A percentile compares a stretch with the other conserved stretches of the same genome.
Conservation (phyloP, 2,329 filamentous ascomycete species). For the Helminthosporium solani region DNA sequence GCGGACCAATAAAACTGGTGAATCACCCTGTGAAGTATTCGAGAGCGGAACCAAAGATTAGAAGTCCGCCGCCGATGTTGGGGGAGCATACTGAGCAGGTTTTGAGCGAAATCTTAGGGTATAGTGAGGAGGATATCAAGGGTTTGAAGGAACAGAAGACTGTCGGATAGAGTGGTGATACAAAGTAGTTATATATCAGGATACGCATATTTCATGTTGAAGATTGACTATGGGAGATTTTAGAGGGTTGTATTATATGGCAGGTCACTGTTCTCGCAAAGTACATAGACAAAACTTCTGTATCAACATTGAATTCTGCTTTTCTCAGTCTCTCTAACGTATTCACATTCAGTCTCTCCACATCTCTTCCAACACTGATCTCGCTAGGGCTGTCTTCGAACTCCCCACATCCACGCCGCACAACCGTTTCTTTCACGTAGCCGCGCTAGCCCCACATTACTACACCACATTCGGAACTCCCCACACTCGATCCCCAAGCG, state of each 20-base stretch:
- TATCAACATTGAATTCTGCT: too few species aligned
- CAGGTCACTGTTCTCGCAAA: too few species aligned
- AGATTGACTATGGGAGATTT: too few species aligned
- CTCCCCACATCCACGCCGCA: neutral
- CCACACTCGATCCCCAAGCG: slow-evolving; percentile 11
- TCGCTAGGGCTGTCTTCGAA: neutral
- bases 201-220: neutral
- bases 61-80: slow-evolving; percentile 78
- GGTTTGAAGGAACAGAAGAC: slow-evolving; percentile 21
- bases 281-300: too few species aligned
- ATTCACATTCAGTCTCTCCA: too few species aligned
- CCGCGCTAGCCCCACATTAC: slow-evolving; percentile 27
- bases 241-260: neutral
- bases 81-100: slow-evolving; percentile 48
- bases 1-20: slow-evolving; percentile 82
- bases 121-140: slow-evolving; percentile 23
- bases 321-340: too few species aligned
- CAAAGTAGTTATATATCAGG: neutral
- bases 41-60: slow-evolving; percentile 71
- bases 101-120: slow-evolving; percentile 31
- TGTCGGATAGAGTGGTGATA: slow-evolving; percentile 10
- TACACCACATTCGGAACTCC: slow-evolving; percentile 3
- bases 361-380: too few species aligned
- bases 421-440: neutral
- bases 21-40: slow-evolving; percentile 96